Base-by-base conservation (phyloP, 164 flowering plant genomes). In the Vitis riparia region DNA sequence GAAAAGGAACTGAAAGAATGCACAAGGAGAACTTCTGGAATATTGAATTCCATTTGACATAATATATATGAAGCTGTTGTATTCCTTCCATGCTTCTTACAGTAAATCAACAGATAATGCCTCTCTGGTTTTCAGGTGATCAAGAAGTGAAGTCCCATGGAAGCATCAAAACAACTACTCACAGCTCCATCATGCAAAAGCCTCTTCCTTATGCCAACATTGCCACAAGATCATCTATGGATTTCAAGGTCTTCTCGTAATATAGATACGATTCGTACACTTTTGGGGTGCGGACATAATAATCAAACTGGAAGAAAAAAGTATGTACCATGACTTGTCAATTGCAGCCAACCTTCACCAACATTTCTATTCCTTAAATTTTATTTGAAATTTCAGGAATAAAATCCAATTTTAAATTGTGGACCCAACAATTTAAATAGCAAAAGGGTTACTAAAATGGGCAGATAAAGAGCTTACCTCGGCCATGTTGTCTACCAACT, bases 211-310 rank as follows among this genome's bases (percentile, higher is more conserved):
- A 87, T 1, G 87, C 87, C 8, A 91, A 73, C 11, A 91, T 57
- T 27, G 84, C 89, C 63, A 93, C 94, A 5, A 91, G 67, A 15
- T 87, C 85, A 68, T 93, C 98, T 11, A 91, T 80, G 16, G 91
- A 88, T 77, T 89, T 87, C 76, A 93, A 73, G 8, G 95, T 87
- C 91, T 90, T 91, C 92, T 91, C 95, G 57, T 90, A 93, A 82
- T 78, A 91, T 1, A 93, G 5, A 63, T 90, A 90, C 3, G 97
- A 91, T 66, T 93, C 98, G 23, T 90, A 91, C 13, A 90, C 81
- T 77, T 86, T 90, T 3, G 94, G 97, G 2, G 93, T 82, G 5
- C 94, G 86, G 19, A 93, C 81, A 51, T 89, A 87, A 61, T 67
- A 53, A 80, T 93, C 98, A 67, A 90, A 75, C 97, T 93, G 89